These are phyloP conservation scores for Lizanozyma gosingica DNA, from an alignment of 1,139 yeast genomes.

Conservation along the genomic window DNA sequence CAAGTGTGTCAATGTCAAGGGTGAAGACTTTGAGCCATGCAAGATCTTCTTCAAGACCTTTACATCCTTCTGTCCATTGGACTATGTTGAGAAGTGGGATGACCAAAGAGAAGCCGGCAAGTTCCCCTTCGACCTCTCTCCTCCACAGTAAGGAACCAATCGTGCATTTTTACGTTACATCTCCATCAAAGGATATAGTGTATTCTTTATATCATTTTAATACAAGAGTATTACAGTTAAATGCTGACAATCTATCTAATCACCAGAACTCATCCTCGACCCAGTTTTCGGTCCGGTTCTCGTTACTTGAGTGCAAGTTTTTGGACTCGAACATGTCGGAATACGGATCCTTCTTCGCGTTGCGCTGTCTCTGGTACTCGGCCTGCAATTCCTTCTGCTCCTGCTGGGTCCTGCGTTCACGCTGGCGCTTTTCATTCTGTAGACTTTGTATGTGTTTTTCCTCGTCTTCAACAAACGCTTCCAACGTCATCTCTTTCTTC, in stretches of 20 bases:
- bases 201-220: background rate
- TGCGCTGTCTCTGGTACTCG: conserved; percentile 9
- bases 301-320: conserved; percentile 40
- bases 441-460: conserved; percentile 21
- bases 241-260: too few relatives aligned
- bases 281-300: conserved; percentile 49
- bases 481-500: conserved; percentile 37
- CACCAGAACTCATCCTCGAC: conserved; percentile 61
- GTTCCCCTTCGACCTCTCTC: conserved; percentile 27
- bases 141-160: background rate
- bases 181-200: background rate
- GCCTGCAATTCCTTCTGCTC: conserved; percentile 15
- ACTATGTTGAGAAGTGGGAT: conserved; percentile 94
- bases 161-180: background rate
- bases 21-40: conserved; percentile 98
- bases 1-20: conserved; percentile 93
- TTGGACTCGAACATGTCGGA: conserved; percentile 49
- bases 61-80: conserved; percentile 84
- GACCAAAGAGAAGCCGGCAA: conserved; percentile 72
- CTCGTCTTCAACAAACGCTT: conserved; percentile 41
- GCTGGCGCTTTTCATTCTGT: conserved; percentile 6
- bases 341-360: conserved; percentile 40
- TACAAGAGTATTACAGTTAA: background rate
- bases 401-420: conserved; percentile 11
- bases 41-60: conserved; percentile 88